A percentile compares a stretch with the other conserved stretches of the same genome.
Conservation (phyloP, 345 rosid species). For the Chamaenerion angustifolium region DNA sequence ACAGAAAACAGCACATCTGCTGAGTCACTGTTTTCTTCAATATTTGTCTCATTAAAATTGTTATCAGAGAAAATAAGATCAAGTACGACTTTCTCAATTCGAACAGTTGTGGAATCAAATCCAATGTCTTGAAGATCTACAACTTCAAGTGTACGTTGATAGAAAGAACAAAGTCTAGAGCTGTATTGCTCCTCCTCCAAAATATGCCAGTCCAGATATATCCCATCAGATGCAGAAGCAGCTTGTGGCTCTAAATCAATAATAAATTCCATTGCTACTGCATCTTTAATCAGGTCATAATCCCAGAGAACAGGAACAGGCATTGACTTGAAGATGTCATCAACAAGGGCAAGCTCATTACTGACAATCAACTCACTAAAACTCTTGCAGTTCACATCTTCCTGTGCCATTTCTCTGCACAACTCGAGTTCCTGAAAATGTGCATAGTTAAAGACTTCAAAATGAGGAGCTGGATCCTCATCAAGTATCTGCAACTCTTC, state of each 20-base stretch:
- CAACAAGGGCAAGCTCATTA: constrained; percentile 52
- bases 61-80: constrained; percentile 48
- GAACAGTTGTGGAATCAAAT: constrained; percentile 21
- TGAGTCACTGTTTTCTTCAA: constrained; percentile 26
- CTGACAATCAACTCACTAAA: constrained; percentile 56
- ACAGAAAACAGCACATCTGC: constrained; percentile 17
- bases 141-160: constrained; percentile 21
- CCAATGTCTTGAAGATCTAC: constrained; percentile 23
- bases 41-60: constrained; percentile 15
- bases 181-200: constrained; percentile 41
- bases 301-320: constrained; percentile 53
- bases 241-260: constrained; percentile 30
- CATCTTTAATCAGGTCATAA: constrained; percentile 20
- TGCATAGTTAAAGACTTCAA: constrained; percentile 25
- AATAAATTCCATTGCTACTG: constrained; percentile 29
- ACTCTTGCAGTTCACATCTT: constrained; percentile 51
- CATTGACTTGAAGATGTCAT: constrained; percentile 66
- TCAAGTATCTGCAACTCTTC: constrained; percentile 48
- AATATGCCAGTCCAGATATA: constrained; percentile 80
- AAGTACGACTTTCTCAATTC: constrained; percentile 29
- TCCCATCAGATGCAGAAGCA: constrained; percentile 55
- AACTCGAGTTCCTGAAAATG: constrained; percentile 24
- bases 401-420: constrained; percentile 33
- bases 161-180: constrained; percentile 15
- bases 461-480: constrained; percentile 26